These are phyloP conservation scores for Danielia reshetovae DNA, from an alignment of 805 yeast species.

Conservation along the genomic window DNA sequence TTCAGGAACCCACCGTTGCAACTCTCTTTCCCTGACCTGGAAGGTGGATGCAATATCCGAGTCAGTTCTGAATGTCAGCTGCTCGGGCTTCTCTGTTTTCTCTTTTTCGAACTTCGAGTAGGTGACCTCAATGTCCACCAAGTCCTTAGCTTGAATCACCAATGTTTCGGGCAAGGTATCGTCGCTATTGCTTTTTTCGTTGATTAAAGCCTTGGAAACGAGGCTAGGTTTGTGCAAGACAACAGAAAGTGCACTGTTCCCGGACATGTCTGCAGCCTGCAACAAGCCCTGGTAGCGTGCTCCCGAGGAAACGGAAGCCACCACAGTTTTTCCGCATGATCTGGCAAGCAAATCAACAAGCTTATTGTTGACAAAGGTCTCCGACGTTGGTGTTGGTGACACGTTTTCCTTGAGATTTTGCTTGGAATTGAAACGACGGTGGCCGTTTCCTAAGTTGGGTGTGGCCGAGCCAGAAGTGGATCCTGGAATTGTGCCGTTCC, in stretches of 20 bases:
- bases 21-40: slow-evolving; percentile 59
- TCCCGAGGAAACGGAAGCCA: slow-evolving; percentile 62
- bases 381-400: slow-evolving; percentile 43
- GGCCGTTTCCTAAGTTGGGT: slow-evolving; percentile 13
- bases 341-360: slow-evolving; percentile 12
- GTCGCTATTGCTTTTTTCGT: slow-evolving; percentile 24
- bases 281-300: slow-evolving; percentile 56
- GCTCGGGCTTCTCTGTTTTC: not conserved
- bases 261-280: slow-evolving; percentile 40
- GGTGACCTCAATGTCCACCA: slow-evolving; percentile 44
- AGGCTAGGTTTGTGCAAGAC: slow-evolving; percentile 50
- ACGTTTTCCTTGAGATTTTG: slow-evolving; percentile 3
- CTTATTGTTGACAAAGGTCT: not conserved
- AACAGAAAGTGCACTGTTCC: slow-evolving; percentile 47
- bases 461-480: not conserved
- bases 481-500: not conserved
- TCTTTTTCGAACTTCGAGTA: not conserved
- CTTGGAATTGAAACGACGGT: slow-evolving; percentile 24
- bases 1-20: slow-evolving; percentile 85
- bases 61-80: slow-evolving; percentile 67
- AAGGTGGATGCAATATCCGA: slow-evolving; percentile 64
- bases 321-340: slow-evolving; percentile 47
- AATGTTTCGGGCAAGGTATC: slow-evolving; percentile 42
- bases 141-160: slow-evolving; percentile 46
- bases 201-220: slow-evolving; percentile 21